Conservation (phyloP, 805 yeast genomes). For the Tetrapisispora pingtungensis region DNA sequence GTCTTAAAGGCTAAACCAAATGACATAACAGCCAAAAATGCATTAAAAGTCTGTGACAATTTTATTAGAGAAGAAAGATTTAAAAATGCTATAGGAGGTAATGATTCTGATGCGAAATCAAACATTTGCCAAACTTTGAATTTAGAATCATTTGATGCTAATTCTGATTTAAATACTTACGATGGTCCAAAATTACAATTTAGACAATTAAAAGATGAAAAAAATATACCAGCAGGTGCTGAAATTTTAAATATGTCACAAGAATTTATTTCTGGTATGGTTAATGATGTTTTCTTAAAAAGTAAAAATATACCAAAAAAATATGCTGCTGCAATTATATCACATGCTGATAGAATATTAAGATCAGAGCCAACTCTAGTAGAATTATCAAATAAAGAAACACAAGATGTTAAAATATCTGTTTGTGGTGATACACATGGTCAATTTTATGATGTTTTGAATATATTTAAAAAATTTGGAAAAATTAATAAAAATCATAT, state of each 20-base stretch:
- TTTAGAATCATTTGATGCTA: constrained; percentile 25
- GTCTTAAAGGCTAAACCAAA: constrained; percentile 55
- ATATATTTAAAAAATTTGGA: constrained; percentile 69
- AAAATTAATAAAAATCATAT: constrained; percentile 51
- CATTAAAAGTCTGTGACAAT: constrained; percentile 52
- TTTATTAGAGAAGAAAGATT: constrained; percentile 67
- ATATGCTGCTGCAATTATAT: constrained; percentile 73
- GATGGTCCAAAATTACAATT: constrained; percentile 23
- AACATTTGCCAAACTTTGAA: constrained; percentile 22
- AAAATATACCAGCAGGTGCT: constrained; percentile 19
- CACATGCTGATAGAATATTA: constrained; percentile 58
- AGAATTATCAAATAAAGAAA: constrained; percentile 42
- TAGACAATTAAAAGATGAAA: constrained; percentile 22
- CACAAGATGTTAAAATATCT: constrained; percentile 40
- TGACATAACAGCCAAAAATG: constrained; percentile 56
- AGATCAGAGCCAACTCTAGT: constrained; percentile 61
- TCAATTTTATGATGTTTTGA: constrained; percentile 81
- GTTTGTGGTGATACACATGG: constrained; percentile 98
- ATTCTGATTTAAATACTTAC: constrained; percentile 23
- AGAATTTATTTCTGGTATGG: constrained; percentile 53
- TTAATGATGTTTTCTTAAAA: constrained; percentile 52
- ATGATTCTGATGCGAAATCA: constrained; percentile 26
- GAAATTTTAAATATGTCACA: constrained; percentile 35
- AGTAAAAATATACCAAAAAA: constrained; percentile 72
- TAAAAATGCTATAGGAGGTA: constrained; percentile 78